Conservation (phyloP, 2,329 filamentous ascomycete genomes). For the Parafenestella ontariensis region DNA sequence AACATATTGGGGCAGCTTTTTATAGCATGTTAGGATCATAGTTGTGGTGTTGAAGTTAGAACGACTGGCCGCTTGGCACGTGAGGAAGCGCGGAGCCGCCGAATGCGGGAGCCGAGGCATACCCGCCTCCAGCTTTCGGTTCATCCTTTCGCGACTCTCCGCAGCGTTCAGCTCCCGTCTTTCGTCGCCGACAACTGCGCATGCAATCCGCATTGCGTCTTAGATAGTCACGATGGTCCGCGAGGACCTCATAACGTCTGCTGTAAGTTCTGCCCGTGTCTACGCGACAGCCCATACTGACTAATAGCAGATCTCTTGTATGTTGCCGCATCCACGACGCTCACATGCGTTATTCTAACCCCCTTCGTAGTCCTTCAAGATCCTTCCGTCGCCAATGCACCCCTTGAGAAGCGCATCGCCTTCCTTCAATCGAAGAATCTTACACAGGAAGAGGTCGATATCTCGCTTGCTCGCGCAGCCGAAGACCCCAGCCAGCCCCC, state of each 20-base stretch:
- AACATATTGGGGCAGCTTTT: too few species aligned
- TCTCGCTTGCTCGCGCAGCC: constrained; percentile 77
- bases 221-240: constrained; percentile 75
- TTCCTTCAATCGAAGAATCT: constrained; percentile 97
- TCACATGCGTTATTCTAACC: constrained; percentile 21
- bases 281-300: constrained; percentile 20
- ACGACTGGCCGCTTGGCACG: constrained; percentile 11
- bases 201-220: constrained; percentile 23
- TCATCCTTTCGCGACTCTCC: constrained; percentile 21
- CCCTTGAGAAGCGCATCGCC: constrained; percentile 89
- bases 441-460: constrained; percentile 92
- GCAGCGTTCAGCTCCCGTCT: constrained; percentile 10
- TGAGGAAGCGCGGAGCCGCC: constrained; percentile 16
- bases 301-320: constrained; percentile 59
- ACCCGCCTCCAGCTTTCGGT: constrained; percentile 20
- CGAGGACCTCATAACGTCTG: constrained; percentile 89
- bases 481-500: constrained; percentile 59
- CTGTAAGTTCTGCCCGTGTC: constrained; percentile 51
- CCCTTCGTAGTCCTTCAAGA: constrained; percentile 81
- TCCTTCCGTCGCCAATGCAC: constrained; percentile 85
- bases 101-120: constrained; percentile 22
- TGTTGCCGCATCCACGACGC: constrained; percentile 26
- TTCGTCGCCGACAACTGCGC: constrained; percentile 8
- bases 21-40: too few species aligned
- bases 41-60: constrained; percentile 6